Evolutionary conservation across 306 rosid genomes (phyloP), one percentile per base, ranked within the genome.

Genomic region (Dalbergia oliveri): DNA sequence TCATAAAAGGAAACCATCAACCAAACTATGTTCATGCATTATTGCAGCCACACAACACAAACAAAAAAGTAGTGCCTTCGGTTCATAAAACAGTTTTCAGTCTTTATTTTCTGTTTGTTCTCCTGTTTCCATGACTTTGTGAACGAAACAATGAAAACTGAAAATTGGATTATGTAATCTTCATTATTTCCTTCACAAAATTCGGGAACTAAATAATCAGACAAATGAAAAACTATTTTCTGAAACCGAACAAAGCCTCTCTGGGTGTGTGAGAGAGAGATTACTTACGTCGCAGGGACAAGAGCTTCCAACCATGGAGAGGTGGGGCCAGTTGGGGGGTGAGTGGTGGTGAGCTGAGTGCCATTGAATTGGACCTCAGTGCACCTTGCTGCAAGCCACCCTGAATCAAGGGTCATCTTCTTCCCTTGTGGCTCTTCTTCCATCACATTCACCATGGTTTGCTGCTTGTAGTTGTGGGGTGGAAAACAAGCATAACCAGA

Each of bases 371-470:
- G 62, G 60, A 93, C 92, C 18, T 90, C 93, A 1, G 87, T 84
- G 45, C 87, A 90, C 86, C 97, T 84, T 14, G 97, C 97, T 15
- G 97, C 97, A 14, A 94, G 87, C 99, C 99, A 94, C 0, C 86
- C 94, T 0, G 97, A 91, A 78, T 90, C 83, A 6, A 94, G 91
- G n/a, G 16, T 77, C 44, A 88, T 89, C 84, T 87, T 93, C 71
- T 87, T 93, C 71, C 89, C 86, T 67, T 80, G 54, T 12, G 13
- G 19, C 37, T 62, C 79, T 11, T 62, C 79, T 11, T 61, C 49
- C 76, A 61, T 72, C 68, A 34, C 12, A 44, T 16, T 65, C 70
- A 65, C 50, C 50, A n/a, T 47, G 5, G 53, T 12, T 47, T 10
- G 53, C 3, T 47, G 53, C 14, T 47, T 43, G 47, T 1, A 2